A percentile compares a stretch with the other conserved stretches of the same genome.
Evolutionary conservation across 2,329 filamentous ascomycete genomes (phyloP).

Genomic region (Chrysosporium queenslandicum): DNA sequence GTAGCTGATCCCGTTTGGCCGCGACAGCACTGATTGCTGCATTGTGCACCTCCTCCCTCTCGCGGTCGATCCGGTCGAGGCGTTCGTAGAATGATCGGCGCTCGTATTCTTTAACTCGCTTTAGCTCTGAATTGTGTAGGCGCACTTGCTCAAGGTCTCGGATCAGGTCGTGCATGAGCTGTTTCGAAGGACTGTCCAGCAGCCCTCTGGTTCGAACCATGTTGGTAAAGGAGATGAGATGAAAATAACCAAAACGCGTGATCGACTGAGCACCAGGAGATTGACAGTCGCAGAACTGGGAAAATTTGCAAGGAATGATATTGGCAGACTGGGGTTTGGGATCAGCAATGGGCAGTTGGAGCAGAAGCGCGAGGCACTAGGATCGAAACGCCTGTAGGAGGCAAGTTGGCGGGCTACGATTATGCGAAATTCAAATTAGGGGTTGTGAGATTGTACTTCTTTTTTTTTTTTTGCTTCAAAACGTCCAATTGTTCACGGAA

Average conservation of each 20-base stretch:
- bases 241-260: neutral
- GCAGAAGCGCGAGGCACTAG: neutral
- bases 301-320: neutral
- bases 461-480: too few relatives aligned
- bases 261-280: neutral
- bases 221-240: neutral
- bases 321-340: neutral
- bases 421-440: neutral
- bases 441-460: neutral
- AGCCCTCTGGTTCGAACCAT: constrained; percentile 25
- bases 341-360: neutral
- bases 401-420: neutral
- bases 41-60: constrained; percentile 53
- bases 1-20: constrained; percentile 56
- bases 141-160: constrained; percentile 34
- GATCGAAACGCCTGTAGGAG: neutral
- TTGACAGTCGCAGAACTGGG: neutral
- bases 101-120: constrained; percentile 36
- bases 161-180: constrained; percentile 34
- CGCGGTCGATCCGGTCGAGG: constrained; percentile 53
- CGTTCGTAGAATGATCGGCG: constrained; percentile 43
- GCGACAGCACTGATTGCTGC: constrained; percentile 57
- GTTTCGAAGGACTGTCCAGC: constrained; percentile 32
- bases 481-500: neutral
- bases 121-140: constrained; percentile 35